Conservation (phyloP, 768 basidiomycete species). For the Amanita muscaria region DNA sequence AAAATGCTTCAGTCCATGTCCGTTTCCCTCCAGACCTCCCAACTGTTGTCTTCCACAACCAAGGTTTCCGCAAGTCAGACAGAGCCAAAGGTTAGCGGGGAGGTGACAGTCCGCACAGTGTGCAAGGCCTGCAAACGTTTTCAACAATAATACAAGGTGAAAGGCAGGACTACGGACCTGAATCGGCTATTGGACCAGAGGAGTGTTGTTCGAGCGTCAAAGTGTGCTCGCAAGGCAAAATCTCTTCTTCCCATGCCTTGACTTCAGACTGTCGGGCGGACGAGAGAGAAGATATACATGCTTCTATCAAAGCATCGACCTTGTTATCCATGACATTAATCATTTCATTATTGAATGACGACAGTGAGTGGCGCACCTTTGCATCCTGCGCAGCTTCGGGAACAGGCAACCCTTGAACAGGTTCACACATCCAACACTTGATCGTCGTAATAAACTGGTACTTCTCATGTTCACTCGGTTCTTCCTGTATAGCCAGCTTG, state of each 20-base stretch:
- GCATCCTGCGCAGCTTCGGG: slow-evolving; percentile 27
- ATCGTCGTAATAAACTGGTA: slow-evolving; percentile 60
- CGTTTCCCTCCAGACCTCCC: slow-evolving; percentile 77
- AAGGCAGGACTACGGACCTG: slow-evolving; percentile 30
- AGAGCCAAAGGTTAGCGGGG: slow-evolving; percentile 92
- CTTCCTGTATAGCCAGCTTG: slow-evolving; percentile 82
- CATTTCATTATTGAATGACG: too few relatives aligned
- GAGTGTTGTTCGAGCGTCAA: slow-evolving; percentile 35
- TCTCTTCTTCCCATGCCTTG: slow-evolving; percentile 97
- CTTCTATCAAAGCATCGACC: slow-evolving; percentile 50
- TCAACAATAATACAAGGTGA: neutral
- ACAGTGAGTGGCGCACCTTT: slow-evolving; percentile 25
- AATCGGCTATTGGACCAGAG: slow-evolving; percentile 39
- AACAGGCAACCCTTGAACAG: slow-evolving; percentile 36
- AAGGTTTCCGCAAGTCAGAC: slow-evolving; percentile 81
- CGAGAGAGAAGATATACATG: slow-evolving; percentile 72
- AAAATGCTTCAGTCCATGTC: slow-evolving; percentile 81
- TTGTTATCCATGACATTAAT: slow-evolving; percentile 16
- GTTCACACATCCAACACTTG: slow-evolving; percentile 73
- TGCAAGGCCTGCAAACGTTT: slow-evolving; percentile 17
- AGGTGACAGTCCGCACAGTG: slow-evolving; percentile 80
- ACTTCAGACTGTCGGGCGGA: slow-evolving; percentile 92
- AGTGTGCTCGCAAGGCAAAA: slow-evolving; percentile 77
- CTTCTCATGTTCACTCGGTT: slow-evolving; percentile 75
- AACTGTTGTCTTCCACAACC: slow-evolving; percentile 85